phyloP scores from a whole-genome alignment of 2,329 filamentous ascomycete genomes.

The Nothopassalora personata region DNA sequence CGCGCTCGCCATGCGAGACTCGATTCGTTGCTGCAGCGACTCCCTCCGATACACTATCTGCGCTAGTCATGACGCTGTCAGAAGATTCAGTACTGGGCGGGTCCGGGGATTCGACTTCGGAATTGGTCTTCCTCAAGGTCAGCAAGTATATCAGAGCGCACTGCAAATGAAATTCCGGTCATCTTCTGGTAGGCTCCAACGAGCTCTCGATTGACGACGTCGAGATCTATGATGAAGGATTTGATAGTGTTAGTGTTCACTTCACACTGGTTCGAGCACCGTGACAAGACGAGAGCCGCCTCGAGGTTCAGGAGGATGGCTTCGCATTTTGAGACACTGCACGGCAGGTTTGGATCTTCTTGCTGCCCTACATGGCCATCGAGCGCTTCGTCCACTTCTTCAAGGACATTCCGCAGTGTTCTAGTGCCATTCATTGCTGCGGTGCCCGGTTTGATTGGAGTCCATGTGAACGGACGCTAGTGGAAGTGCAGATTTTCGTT shows the following conservation, averaged over 20 bases:
- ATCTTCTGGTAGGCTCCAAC: background rate
- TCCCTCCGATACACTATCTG: background rate
- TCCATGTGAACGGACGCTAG: background rate
- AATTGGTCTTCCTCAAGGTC: background rate
- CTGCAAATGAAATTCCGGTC: background rate
- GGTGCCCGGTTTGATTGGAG: background rate
- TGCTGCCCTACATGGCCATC: background rate
- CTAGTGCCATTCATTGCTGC: background rate
- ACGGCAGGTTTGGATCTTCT: conserved; percentile 2
- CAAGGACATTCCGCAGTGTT: conserved; percentile 17
- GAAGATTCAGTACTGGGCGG: background rate
- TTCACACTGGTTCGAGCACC: background rate
- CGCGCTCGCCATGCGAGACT: background rate
- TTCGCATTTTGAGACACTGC: conserved; percentile 7
- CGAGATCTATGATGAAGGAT: background rate
- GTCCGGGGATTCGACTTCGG: background rate
- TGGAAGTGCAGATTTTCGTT: background rate
- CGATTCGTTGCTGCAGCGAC: background rate
- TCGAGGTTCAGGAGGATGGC: conserved; percentile 13
- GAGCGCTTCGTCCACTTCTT: conserved; percentile 18
- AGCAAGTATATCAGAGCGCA: background rate
- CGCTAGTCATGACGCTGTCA: background rate
- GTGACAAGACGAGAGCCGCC: conserved; percentile 1
- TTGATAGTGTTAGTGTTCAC: background rate
- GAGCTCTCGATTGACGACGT: background rate